These are phyloP conservation scores for Penicillium sp. DNA, from an alignment of 2,329 filamentous ascomycete genomes.

Conservation along the genomic window DNA sequence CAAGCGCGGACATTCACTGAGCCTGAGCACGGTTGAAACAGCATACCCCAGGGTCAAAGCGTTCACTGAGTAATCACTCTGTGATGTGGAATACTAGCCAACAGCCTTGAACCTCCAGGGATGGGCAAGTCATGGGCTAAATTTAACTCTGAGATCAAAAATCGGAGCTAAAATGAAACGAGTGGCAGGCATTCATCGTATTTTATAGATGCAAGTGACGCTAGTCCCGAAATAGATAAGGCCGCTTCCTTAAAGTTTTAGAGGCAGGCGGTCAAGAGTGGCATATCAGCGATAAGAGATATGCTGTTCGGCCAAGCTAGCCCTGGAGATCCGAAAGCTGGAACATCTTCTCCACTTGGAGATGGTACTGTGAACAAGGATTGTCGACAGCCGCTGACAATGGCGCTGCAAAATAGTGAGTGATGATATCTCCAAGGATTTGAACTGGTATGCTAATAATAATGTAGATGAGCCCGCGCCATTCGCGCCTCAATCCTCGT, in stretches of 20 bases:
- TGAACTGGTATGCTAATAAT: slow-evolving; percentile 16
- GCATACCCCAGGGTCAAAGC: too few relatives aligned
- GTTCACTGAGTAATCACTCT: not conserved
- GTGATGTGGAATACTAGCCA: not conserved
- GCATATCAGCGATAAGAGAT: slow-evolving; percentile 17
- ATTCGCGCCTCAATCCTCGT: slow-evolving; percentile 45
- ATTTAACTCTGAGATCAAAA: not conserved
- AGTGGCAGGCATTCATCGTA: not conserved
- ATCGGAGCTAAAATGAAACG: not conserved
- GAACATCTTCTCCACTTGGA: slow-evolving; percentile 20
- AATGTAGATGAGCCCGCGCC: slow-evolving; percentile 30
- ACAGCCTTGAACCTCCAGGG: not conserved
- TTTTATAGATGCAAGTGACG: not conserved
- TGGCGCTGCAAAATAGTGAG: slow-evolving; percentile 36
- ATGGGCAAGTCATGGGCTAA: not conserved
- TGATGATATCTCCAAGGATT: not conserved
- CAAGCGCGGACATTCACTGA: too few relatives aligned
- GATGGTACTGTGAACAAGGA: slow-evolving; percentile 26
- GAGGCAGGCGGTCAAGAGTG: not conserved
- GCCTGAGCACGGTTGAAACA: too few relatives aligned
- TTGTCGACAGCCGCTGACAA: slow-evolving; percentile 29
- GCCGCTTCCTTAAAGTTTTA: not conserved
- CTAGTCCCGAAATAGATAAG: not conserved
- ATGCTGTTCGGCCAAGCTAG: slow-evolving; percentile 18
- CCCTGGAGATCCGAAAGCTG: slow-evolving; percentile 15